Evolutionary conservation across 208 protist genomes (phyloP), one percentile per base, ranked within the genome.

Genomic region (Phytomonas sp.): DNA sequence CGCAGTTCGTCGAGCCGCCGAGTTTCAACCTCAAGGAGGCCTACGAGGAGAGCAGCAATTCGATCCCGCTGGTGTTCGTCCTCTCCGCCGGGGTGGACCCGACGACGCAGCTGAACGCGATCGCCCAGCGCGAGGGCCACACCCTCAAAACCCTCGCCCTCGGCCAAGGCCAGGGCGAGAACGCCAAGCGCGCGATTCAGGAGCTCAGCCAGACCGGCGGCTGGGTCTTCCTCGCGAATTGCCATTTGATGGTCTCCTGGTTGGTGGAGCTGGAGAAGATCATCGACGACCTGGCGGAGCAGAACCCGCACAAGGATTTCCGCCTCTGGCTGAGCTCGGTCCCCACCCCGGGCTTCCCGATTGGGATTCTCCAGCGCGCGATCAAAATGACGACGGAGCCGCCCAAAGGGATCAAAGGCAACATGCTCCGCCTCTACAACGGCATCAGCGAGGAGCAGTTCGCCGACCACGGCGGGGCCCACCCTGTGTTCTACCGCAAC

Each of bases 371-470:
- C 71, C 97, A 99, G 81, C 74, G 78, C 29, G 81, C 92, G 23
- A 92, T 99, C 73, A 99, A 99, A 84, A 98, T 99, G 82, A 99
- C 98, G 29, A 99, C 97, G 56, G 98, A 99, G 81, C 97, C 98
- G 19, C 98, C 98, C 12, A 95, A 90, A 67, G 98, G 98, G 34
- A 88, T 99, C 68, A 97, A 98, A 76, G 86, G 92, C 8, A 99
- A 99, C 83, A 94, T 99, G 87, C 73, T 92, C 67, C 91, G 98
- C 23, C 84, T 99, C 49, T 99, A 97, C 82, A 97, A 92, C 82
- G 88, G 80, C 61, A 89, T 98, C 63, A 82, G 82, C 16, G 88
- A 98, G 74, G 84, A 95, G 37, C 74, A 94, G 64, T 97, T 99
- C 71, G 77, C 84, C 10, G 84, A 84, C 11, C 78, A 89, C 67